Evolutionary conservation across 768 basidiomycete genomes (phyloP), one percentile per base, ranked within the genome.

Genomic region (Gymnopilus junonius): DNA sequence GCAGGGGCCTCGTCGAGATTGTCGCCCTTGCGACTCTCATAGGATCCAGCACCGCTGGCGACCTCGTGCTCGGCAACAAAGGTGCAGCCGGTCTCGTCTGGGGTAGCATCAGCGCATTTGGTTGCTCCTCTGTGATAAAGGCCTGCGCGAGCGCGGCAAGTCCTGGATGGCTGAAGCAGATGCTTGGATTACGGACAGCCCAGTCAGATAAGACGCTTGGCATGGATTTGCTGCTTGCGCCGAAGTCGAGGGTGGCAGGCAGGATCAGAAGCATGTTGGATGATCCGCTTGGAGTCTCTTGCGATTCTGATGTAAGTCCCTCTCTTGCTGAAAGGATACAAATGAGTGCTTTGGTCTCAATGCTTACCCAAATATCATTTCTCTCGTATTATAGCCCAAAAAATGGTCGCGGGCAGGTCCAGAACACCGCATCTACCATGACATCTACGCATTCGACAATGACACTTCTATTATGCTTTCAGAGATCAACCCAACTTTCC

Each of bases 91-190:
- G 75, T 23, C 39, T 76, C 7, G 71, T 73, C 21, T 76, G 75
- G 75, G 72, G 71, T 4, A 61, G 70, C 14, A 74, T 64, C 40
- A 76, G 72, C 37, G 62, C 73, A 8, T 76, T 75, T 62, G 73
- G 74, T 3, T 58, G 59, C 12, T 48, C 71, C 6, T 69, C 66
- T 3, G 67, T 74, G 11, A 64, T 74, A 20, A 69, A 67, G 58
- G 73, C 70, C 1, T 76, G 71, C 56, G 50, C 71, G 15, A 59
- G 66, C 17, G 73, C 53, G 0, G 70, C 72, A 14, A 63, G 43
- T 29, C 62, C 73, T 29, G 68, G 71, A 8, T 76, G 74, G 74
- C 53, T 76, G 8, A 62, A 72, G 15, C 72, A 73, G 54, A 69
- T 68, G 1, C 59, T 75, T n/a, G 71, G 71, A 0, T 57, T 74